Conservation (phyloP, 345 rosid genomes). For the Linum tenue region DNA sequence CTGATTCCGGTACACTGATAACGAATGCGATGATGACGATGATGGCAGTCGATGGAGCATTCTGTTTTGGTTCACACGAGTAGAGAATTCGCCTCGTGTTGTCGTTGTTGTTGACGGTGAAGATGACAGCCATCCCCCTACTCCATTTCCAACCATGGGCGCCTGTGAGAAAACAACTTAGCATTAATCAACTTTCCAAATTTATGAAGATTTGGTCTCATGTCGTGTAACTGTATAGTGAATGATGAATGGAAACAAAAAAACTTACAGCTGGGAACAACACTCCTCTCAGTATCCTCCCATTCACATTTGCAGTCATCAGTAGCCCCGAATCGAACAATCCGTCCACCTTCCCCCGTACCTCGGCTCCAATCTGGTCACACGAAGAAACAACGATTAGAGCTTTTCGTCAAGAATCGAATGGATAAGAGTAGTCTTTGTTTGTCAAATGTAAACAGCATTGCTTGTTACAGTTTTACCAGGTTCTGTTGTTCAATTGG, state of each 20-base stretch:
- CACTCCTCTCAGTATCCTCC: conserved; percentile 61
- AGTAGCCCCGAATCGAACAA: conserved; percentile 62
- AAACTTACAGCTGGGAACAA: conserved; percentile 55
- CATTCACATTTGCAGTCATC: conserved; percentile 55
- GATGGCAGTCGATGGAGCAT: background rate
- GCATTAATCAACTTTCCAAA: background rate
- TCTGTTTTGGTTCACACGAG: background rate
- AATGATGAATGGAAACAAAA: too few relatives aligned
- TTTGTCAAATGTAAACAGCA: background rate
- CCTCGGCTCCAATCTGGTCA: conserved; percentile 55
- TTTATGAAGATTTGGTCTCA: background rate
- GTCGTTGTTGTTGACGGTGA: conserved; percentile 8
- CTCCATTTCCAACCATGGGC: conserved; percentile 12
- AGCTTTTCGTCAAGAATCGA: background rate
- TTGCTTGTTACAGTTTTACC: conserved; percentile 23
- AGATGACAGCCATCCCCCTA: conserved; percentile 18
- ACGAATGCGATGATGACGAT: background rate
- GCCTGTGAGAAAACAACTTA: conserved; percentile 23
- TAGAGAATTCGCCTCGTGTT: too few relatives aligned
- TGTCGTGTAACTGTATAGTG: background rate
- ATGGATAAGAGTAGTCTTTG: background rate
- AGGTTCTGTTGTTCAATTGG: conserved; percentile 26
- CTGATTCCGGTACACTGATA: background rate
- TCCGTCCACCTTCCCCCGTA: conserved; percentile 60
- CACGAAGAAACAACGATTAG: background rate